These are phyloP conservation scores for Ramularia collo-cygni DNA, from an alignment of 2,329 filamentous ascomycete genomes.

Conservation along the genomic window DNA sequence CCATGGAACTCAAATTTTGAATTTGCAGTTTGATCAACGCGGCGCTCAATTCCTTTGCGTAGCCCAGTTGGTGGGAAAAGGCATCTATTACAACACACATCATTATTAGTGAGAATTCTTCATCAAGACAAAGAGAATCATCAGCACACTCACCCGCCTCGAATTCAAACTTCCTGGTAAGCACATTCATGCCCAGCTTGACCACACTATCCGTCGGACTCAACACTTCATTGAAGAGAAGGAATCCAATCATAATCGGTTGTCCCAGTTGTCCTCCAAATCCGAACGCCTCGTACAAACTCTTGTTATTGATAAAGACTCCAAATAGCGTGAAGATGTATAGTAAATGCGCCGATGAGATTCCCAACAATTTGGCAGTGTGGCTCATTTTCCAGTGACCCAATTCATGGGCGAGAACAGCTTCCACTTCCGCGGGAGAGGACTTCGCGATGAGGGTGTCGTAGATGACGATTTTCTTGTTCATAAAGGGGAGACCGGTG, in stretches of 20 bases:
- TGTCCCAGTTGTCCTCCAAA: conserved; percentile 61
- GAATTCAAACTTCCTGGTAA: conserved; percentile 93
- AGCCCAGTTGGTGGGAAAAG: conserved; percentile 81
- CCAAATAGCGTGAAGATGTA: conserved; percentile 97
- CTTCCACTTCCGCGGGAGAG: conserved; percentile 83
- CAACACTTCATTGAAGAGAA: conserved; percentile 95
- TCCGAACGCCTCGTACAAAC: conserved; percentile 84
- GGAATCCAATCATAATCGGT: conserved; percentile 94
- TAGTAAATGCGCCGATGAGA: conserved; percentile 79
- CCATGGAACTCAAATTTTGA: conserved; percentile 94
- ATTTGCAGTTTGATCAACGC: conserved; percentile 96
- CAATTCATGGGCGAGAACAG: conserved; percentile 89
- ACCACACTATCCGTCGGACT: conserved; percentile 90
- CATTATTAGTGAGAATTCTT: conserved; percentile 16
- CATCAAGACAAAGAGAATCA: conserved; percentile 3
- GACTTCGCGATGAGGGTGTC: conserved; percentile 97
- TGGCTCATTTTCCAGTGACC: conserved; percentile 96
- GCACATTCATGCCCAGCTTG: conserved; percentile 91
- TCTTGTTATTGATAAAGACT: conserved; percentile 92
- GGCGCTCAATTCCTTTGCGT: conserved; percentile 71
- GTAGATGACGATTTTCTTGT: conserved; percentile 99
- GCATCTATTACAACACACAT: conserved; percentile 51
- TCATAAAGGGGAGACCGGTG: conserved; percentile 97
- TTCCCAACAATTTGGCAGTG: conserved; percentile 83
- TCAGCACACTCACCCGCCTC: conserved; percentile 60